Evolutionary conservation across 1,284 basidiomycete genomes (phyloP).

Genomic region (Agaricales sp.): DNA sequence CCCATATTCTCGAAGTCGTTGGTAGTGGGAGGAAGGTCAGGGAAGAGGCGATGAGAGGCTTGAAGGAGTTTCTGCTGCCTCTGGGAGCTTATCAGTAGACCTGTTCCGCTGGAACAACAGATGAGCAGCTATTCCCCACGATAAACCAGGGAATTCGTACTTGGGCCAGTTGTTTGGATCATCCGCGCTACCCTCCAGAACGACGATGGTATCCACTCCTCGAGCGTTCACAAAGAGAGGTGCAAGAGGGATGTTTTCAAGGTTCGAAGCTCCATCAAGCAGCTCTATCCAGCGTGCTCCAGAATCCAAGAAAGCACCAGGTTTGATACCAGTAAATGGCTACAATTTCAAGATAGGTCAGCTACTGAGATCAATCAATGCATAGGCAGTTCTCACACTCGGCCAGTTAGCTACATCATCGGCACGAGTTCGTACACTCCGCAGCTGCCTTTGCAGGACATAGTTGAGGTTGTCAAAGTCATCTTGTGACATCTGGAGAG

Average conservation of each 20-base stretch:
- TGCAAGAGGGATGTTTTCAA: slow-evolving; percentile 56
- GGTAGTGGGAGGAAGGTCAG: slow-evolving; percentile 43
- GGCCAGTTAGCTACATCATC: slow-evolving; percentile 64
- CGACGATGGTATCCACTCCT: slow-evolving; percentile 58
- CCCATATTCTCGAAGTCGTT: slow-evolving; percentile 53
- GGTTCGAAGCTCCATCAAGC: slow-evolving; percentile 50
- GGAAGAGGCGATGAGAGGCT: slow-evolving; percentile 50
- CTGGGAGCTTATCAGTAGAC: slow-evolving; percentile 11
- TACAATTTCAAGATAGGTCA: background rate
- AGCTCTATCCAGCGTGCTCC: slow-evolving; percentile 40
- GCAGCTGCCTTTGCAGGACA: slow-evolving; percentile 35
- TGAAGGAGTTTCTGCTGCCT: slow-evolving; percentile 35
- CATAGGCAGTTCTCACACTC: slow-evolving; percentile 23
- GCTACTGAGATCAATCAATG: background rate
- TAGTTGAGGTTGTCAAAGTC: slow-evolving; percentile 32
- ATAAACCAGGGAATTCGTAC: no score
- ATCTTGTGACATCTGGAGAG: slow-evolving; percentile 26
- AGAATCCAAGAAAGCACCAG: slow-evolving; percentile 35
- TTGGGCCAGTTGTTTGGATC: slow-evolving; percentile 57
- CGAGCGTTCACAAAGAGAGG: slow-evolving; percentile 56
- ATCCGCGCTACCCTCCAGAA: slow-evolving; percentile 56
- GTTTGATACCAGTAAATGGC: slow-evolving; percentile 42
- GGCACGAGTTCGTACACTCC: slow-evolving; percentile 36
- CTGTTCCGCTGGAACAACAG: slow-evolving; percentile 32
- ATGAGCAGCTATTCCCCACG: background rate